Evolutionary conservation across 2,329 filamentous ascomycete species (phyloP).

Genomic region (Apiospora pterosperma): DNA sequence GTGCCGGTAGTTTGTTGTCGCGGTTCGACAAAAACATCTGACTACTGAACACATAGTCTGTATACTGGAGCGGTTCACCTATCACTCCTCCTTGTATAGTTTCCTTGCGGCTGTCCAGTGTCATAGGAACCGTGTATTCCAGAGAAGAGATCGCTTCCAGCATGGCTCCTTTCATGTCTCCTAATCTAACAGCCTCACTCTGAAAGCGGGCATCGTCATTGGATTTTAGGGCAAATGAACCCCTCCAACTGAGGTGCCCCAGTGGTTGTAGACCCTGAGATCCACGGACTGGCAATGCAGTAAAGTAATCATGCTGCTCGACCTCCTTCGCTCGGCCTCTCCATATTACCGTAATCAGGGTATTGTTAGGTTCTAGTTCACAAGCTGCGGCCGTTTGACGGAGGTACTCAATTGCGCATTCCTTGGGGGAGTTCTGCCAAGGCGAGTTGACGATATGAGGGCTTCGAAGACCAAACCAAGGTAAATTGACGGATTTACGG

Average conservation of each 20-base stretch:
- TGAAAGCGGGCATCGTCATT: not conserved
- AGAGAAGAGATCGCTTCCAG: too few species aligned
- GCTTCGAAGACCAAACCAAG: conserved; percentile 5
- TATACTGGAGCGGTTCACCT: not conserved
- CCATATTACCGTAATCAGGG: not conserved
- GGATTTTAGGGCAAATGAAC: not conserved
- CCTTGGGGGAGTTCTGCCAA: not conserved
- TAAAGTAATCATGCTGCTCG: not conserved
- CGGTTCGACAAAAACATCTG: not conserved
- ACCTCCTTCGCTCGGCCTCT: accelerated
- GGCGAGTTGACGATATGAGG: not conserved
- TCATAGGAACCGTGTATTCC: not conserved
- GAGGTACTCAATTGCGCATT: conserved; percentile 2
- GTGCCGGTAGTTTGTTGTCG: not conserved
- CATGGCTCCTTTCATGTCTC: too few species aligned
- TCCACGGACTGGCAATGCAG: not conserved
- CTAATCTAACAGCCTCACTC: too few species aligned
- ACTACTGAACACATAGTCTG: not conserved
- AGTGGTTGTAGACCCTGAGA: not conserved
- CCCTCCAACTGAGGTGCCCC: not conserved
- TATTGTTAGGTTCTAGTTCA: not conserved
- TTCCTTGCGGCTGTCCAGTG: not conserved
- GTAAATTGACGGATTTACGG: not conserved
- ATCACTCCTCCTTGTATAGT: not conserved
- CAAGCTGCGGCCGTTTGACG: not conserved